Base-by-base conservation (phyloP, 2,329 filamentous ascomycete species). In the Aspergillus puulaauensis region DNA sequence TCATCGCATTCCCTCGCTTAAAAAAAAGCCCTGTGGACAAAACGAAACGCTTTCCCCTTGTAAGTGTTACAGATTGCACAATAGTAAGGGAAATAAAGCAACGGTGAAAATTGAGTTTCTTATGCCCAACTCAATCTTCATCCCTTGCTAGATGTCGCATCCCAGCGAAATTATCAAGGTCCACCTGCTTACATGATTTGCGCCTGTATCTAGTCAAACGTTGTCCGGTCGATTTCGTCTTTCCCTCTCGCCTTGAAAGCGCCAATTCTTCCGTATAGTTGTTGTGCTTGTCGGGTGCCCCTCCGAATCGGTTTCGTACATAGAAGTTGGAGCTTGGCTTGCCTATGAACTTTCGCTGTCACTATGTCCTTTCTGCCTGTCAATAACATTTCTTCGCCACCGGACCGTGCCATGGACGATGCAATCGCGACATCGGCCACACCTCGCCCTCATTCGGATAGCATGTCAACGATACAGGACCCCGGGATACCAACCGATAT, bases 291-390 rank as follows among this genome's bases (percentile, higher is more conserved):
- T 57, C 35, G 49, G 47, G 55, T 62, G 23, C 58, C 27, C 3
- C 49, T 61, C 60, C 57, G 44, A 54, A 37, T 37, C 63, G 57
- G 52, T 54, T 60, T 60, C 57, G 60, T 66, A 65, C 58, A 63
- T 68, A 69, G 66, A 31, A 19, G 61, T 61, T 67, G 64, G 48
- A 54, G 49, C 27, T 31, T 50, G 59, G 52, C 48, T 66, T 65
- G 49, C 45, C 64, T 64, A 49, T 64, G 52, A 66, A 59, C 59
- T 58, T 66, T 65, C 64, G 60, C 61, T 64, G 70, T 62, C 67
- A 79, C 70, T 67, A 85, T 86, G 82, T 79, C 83, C 64, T 87
- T 88, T 70, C 79, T 82, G 68, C 81, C 85, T 61, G 83, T 87
- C 70, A 87, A 87, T 73, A 82, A 80, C 60, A 80, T 79, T 57